These are phyloP conservation scores for Hirsutella minnesotensis DNA, from an alignment of 2,329 filamentous ascomycete species.

Conservation along the genomic window DNA sequence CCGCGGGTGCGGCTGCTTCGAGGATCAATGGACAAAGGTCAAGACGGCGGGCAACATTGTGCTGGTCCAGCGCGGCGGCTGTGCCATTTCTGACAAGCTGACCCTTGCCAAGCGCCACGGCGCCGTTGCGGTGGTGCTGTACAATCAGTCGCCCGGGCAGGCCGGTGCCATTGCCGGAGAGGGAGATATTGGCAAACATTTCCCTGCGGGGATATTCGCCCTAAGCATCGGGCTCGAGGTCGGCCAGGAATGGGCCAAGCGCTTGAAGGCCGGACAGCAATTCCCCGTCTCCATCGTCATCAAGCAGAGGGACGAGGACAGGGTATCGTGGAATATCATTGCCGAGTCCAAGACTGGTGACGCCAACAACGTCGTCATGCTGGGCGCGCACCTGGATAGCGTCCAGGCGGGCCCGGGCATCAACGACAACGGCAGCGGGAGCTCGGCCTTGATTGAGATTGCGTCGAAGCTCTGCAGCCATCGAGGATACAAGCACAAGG, in stretches of 20 bases:
- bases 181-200: constrained; percentile 1
- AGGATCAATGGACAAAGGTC: too few relatives aligned
- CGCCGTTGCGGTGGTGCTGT: constrained; percentile 38
- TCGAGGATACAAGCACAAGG: constrained; percentile 24
- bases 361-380: constrained; percentile 25
- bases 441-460: constrained; percentile 22
- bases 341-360: constrained; percentile 28
- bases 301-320: constrained; percentile 19
- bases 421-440: constrained; percentile 27
- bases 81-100: constrained; percentile 28
- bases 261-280: constrained; percentile 16
- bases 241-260: constrained; percentile 19
- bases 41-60: constrained; percentile 31
- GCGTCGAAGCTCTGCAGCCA: constrained; percentile 20
- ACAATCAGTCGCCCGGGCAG: constrained; percentile 42
- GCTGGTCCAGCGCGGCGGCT: constrained; percentile 31
- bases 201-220: constrained; percentile 20
- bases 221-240: constrained; percentile 19
- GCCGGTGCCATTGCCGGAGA: constrained; percentile 38
- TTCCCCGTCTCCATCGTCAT: constrained; percentile 18
- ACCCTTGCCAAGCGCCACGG: constrained; percentile 28
- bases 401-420: constrained; percentile 25
- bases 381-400: constrained; percentile 27
- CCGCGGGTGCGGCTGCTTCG: too few relatives aligned
- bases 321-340: constrained; percentile 25